Percentiles rank a stretch among this genome's conserved stretches.
phyloP scores from a whole-genome alignment of 495 filamentous ascomycete genomes.

The Margaritispora aquatica region DNA sequence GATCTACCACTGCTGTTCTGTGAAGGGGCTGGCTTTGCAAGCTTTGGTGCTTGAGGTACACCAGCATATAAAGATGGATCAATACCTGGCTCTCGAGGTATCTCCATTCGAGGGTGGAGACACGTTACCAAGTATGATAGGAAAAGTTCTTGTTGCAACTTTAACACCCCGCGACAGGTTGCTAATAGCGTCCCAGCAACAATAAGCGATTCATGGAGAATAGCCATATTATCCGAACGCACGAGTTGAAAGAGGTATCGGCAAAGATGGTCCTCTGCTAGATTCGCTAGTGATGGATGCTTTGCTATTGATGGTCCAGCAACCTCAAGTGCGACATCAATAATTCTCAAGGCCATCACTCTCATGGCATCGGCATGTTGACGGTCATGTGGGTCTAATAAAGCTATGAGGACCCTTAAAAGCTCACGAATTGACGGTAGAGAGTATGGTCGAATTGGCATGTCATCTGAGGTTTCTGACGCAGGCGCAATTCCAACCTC shows the following conservation, averaged over 20 bases:
- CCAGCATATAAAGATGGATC: slow-evolving; percentile 89
- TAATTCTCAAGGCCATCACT: slow-evolving; percentile 94
- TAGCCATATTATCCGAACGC: slow-evolving; percentile 89
- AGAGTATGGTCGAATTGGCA: slow-evolving; percentile 79
- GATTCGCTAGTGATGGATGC: slow-evolving; percentile 78
- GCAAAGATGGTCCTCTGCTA: slow-evolving; percentile 92
- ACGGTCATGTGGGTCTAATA: slow-evolving; percentile 86
- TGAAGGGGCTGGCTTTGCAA: slow-evolving; percentile 75
- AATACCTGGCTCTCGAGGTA: slow-evolving; percentile 84
- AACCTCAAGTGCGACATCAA: slow-evolving; percentile 95
- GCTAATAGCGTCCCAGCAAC: slow-evolving; percentile 87
- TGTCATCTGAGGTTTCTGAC: slow-evolving; percentile 36
- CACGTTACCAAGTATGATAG: slow-evolving; percentile 92
- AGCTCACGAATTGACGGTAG: slow-evolving; percentile 90
- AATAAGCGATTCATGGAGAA: slow-evolving; percentile 84
- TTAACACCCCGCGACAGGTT: slow-evolving; percentile 87
- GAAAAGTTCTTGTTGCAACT: slow-evolving; percentile 95
- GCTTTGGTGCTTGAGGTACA: slow-evolving; percentile 82
- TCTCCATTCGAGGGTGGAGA: slow-evolving; percentile 85
- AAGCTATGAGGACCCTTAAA: slow-evolving; percentile 89
- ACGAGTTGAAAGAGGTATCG: slow-evolving; percentile 95
- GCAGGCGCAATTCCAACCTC: slow-evolving; percentile 19
- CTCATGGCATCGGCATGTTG: slow-evolving; percentile 92
- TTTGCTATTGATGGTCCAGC: slow-evolving; percentile 92
- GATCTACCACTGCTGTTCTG: slow-evolving; percentile 75